These are phyloP conservation scores for Pyrrhoderma noxium DNA, from an alignment of 1,284 basidiomycete species.

Conservation along the genomic window DNA sequence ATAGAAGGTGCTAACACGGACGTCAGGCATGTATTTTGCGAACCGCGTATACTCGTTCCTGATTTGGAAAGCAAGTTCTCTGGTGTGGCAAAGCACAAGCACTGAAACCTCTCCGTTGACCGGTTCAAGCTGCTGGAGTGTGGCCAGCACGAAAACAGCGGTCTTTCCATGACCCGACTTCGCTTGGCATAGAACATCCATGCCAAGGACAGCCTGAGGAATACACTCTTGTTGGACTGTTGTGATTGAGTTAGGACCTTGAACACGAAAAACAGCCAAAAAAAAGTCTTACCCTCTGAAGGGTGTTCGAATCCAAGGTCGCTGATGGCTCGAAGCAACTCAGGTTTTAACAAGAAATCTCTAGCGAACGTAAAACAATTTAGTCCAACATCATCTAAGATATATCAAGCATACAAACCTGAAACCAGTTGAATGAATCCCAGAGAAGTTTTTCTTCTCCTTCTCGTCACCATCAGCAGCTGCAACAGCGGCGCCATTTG, in stretches of 20 bases:
- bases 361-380: slow-evolving; percentile 33
- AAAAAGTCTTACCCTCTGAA: slow-evolving; percentile 76
- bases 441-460: slow-evolving; percentile 96
- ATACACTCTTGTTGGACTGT: slow-evolving; percentile 99
- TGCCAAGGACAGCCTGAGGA: slow-evolving; percentile 97
- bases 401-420: slow-evolving; percentile 52
- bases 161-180: slow-evolving; percentile 99
- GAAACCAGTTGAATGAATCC: slow-evolving; percentile 95
- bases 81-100: slow-evolving; percentile 97
- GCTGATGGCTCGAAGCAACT: slow-evolving; percentile 94
- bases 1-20: slow-evolving; percentile 96
- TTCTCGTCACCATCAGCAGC: slow-evolving; percentile 65
- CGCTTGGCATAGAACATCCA: slow-evolving; percentile 99
- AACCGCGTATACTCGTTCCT: slow-evolving; percentile 99
- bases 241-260: slow-evolving; percentile 5
- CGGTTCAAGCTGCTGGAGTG: slow-evolving; percentile 96
- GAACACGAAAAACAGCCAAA: background rate
- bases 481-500: slow-evolving; percentile 43
- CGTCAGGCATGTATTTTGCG: slow-evolving; percentile 99
- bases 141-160: slow-evolving; percentile 97
- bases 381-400: background rate
- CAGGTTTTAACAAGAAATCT: slow-evolving; percentile 96
- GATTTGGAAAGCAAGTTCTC: slow-evolving; percentile 99
- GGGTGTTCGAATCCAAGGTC: slow-evolving; percentile 99
- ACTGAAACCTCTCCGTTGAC: slow-evolving; percentile 98